Evolutionary conservation across 345 rosid genomes (phyloP).

Genomic region (Brassica napus): DNA sequence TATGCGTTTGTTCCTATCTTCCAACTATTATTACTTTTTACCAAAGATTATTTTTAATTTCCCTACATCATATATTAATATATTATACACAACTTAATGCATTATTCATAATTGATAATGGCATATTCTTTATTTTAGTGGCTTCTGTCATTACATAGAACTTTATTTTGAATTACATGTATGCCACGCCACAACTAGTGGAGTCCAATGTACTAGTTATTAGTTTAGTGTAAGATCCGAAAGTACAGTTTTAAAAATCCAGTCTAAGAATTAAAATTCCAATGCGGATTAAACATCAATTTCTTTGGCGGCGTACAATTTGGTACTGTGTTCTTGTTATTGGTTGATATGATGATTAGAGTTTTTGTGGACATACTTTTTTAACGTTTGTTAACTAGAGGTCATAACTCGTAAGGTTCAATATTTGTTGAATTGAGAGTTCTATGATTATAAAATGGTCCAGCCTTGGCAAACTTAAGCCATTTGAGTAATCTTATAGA

Average conservation of each 20-base stretch:
- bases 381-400: not conserved
- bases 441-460: not conserved
- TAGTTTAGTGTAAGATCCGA: not conserved
- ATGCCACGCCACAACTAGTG: not conserved
- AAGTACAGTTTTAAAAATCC: too few relatives aligned
- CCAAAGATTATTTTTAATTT: not conserved
- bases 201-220: not conserved
- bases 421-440: not conserved
- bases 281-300: not conserved
- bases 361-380: not conserved
- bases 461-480: not conserved
- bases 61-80: constrained; percentile 11
- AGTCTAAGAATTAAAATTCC: not conserved
- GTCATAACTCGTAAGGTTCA: not conserved
- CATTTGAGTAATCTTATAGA: not conserved
- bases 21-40: not conserved
- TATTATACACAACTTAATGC: constrained; percentile 10
- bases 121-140: constrained; percentile 1
- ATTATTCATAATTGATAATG: not conserved
- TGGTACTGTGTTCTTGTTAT: not conserved
- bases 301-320: not conserved
- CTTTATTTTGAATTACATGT: not conserved
- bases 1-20: constrained; percentile 23
- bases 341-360: not conserved
- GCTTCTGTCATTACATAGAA: not conserved